Conservation (phyloP, 805 yeast genomes). For the Candida golubevii region DNA sequence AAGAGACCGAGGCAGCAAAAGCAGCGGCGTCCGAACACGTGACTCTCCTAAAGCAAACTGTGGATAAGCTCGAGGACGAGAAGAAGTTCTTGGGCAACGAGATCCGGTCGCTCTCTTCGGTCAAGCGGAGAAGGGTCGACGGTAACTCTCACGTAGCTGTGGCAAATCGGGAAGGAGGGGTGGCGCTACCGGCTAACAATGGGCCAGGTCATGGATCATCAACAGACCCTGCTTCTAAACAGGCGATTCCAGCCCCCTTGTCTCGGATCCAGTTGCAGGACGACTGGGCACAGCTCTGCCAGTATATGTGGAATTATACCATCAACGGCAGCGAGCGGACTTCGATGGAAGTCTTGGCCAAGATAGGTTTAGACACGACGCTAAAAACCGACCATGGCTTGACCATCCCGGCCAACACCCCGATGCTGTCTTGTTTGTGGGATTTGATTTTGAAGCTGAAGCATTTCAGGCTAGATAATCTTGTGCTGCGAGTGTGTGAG, state of each 20-base stretch:
- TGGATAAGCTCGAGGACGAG: slow-evolving; percentile 40
- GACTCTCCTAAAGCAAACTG: slow-evolving; percentile 25
- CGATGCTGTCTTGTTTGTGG: slow-evolving; percentile 41
- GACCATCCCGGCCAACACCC: slow-evolving; percentile 16
- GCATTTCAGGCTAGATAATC: slow-evolving; percentile 46
- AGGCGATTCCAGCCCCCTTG: not conserved
- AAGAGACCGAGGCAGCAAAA: slow-evolving; percentile 16
- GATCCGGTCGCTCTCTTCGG: slow-evolving; percentile 23
- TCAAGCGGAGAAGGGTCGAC: slow-evolving; percentile 17
- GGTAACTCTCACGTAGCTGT: not conserved
- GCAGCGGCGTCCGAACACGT: slow-evolving; percentile 29
- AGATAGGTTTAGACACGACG: slow-evolving; percentile 24
- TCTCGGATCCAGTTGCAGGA: slow-evolving; percentile 18
- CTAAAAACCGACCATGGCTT: slow-evolving; percentile 12
- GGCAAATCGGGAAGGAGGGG: no score
- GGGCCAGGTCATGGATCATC: not conserved
- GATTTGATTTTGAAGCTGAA: slow-evolving; percentile 42
- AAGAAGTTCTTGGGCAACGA: slow-evolving; percentile 39
- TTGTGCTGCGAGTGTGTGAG: slow-evolving; percentile 38
- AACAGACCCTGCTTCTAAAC: not conserved
- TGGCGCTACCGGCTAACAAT: not conserved
- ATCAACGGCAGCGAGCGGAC: slow-evolving; percentile 35
- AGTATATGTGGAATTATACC: slow-evolving; percentile 33
- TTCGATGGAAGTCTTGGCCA: slow-evolving; percentile 28
- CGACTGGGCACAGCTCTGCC: slow-evolving; percentile 31